Conservation (phyloP, 2,329 filamentous ascomycete species). For the Botrytis medusae region DNA sequence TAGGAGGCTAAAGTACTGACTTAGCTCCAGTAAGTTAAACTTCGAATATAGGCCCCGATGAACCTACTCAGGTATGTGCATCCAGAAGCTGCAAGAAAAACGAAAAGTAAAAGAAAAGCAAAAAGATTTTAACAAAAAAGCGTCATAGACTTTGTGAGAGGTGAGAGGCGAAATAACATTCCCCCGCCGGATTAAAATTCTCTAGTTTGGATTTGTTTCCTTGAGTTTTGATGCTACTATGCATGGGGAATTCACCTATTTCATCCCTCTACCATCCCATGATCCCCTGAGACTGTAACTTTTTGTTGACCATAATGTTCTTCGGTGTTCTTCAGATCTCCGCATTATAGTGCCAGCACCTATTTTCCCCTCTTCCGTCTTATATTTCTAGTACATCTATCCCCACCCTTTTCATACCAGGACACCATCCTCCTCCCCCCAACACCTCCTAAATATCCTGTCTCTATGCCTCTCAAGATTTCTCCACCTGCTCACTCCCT, state of each 20-base stretch:
- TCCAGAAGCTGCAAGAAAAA: background rate
- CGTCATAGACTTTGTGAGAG: background rate
- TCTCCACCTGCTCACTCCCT: constrained; percentile 55
- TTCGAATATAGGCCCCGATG: background rate
- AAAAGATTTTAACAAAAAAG: background rate
- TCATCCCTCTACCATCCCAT: background rate
- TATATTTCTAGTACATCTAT: background rate
- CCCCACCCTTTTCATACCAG: background rate
- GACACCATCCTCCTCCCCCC: constrained; percentile 46
- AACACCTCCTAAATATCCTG: constrained; percentile 49
- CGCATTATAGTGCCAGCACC: background rate
- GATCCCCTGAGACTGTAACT: background rate
- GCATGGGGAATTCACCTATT: background rate
- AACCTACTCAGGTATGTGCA: background rate
- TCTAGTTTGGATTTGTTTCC: background rate
- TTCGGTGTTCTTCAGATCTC: background rate
- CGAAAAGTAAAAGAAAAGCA: background rate
- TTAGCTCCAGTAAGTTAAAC: too few relatives aligned
- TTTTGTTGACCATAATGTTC: background rate
- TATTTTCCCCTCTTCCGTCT: background rate
- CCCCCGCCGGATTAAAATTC: background rate
- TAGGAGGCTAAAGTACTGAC: too few relatives aligned
- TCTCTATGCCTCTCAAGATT: constrained; percentile 66
- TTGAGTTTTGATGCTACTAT: background rate
- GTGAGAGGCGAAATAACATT: background rate